phyloP scores from a whole-genome alignment of 1,284 basidiomycete genomes.

The Earliella scabrosa region DNA sequence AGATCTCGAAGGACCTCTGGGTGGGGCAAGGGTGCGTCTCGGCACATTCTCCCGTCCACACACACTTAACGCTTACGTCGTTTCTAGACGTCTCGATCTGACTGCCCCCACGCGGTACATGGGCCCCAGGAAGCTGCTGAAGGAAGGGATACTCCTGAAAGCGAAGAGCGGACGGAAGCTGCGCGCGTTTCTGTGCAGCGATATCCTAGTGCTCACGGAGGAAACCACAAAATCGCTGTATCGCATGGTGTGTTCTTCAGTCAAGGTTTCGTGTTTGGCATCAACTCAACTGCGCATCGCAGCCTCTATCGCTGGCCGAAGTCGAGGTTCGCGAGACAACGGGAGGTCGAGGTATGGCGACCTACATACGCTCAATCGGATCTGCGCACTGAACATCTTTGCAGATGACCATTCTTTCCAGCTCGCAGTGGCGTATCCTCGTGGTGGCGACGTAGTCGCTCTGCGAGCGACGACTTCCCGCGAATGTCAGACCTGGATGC shows the following conservation, averaged over 20 bases:
- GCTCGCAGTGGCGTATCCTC: constrained; percentile 66
- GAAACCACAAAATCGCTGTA: constrained; percentile 71
- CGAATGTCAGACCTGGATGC: constrained; percentile 71
- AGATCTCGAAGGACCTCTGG: constrained; percentile 81
- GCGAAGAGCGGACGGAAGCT: constrained; percentile 85
- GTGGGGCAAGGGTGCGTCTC: constrained; percentile 75
- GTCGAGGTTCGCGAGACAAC: constrained; percentile 59
- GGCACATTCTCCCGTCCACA: neutral
- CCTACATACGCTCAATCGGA: no score
- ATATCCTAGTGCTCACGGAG: constrained; percentile 82
- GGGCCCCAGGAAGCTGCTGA: constrained; percentile 76
- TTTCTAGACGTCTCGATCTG: constrained; percentile 78
- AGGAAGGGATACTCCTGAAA: constrained; percentile 81
- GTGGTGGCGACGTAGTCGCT: constrained; percentile 74
- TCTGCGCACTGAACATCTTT: constrained; percentile 1
- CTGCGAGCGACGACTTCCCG: constrained; percentile 63
- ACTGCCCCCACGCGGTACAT: constrained; percentile 85
- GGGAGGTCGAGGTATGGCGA: constrained; percentile 47
- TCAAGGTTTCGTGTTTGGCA: neutral
- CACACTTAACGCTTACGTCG: neutral
- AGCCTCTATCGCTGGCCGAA: constrained; percentile 77
- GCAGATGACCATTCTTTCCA: constrained; percentile 72
- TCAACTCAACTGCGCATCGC: neutral
- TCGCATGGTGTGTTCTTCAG: constrained; percentile 67
- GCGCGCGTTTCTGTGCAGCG: constrained; percentile 78